phyloP scores from a whole-genome alignment of 1,284 basidiomycete genomes.

The Cutaneotrichosporon daszewskae region DNA sequence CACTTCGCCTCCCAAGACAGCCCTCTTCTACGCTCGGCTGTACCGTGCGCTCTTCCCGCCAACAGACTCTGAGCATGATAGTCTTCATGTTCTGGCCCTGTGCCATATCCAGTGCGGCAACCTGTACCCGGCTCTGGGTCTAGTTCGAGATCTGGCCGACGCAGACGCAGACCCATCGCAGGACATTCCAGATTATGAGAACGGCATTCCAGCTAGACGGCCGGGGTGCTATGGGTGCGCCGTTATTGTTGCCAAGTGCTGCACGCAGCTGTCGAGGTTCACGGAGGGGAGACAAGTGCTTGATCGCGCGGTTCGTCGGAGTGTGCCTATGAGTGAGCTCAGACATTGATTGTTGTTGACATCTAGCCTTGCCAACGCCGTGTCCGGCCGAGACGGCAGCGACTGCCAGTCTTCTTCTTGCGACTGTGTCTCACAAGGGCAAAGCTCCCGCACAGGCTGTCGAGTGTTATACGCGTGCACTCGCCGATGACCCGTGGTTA shows the following conservation, averaged over 20 bases:
- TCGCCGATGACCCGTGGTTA: slow-evolving; percentile 68
- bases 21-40: slow-evolving; percentile 41
- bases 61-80: slow-evolving; percentile 60
- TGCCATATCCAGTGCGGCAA: slow-evolving; percentile 67
- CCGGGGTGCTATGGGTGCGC: slow-evolving; percentile 63
- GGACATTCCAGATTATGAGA: slow-evolving; percentile 43
- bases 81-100: slow-evolving; percentile 74
- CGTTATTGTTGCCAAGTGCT: slow-evolving; percentile 72
- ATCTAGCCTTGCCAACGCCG: slow-evolving; percentile 24
- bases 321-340: slow-evolving; percentile 28
- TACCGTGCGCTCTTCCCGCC: slow-evolving; percentile 34
- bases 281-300: slow-evolving; percentile 42
- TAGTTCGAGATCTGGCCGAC: slow-evolving; percentile 54
- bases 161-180: slow-evolving; percentile 47
- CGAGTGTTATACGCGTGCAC: slow-evolving; percentile 64
- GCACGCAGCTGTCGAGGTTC: slow-evolving; percentile 59
- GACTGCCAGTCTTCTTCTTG: slow-evolving; percentile 32
- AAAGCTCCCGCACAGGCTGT: slow-evolving; percentile 64
- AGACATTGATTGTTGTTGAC: background rate
- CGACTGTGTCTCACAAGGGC: slow-evolving; percentile 29
- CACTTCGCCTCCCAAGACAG: slow-evolving; percentile 27
- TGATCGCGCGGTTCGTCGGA: slow-evolving; percentile 31
- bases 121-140: slow-evolving; percentile 66
- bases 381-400: slow-evolving; percentile 27
- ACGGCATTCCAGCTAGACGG: background rate